Evolutionary conservation across 2,329 filamentous ascomycete species (phyloP).

Genomic region (Aspergillus quadrilineatus): DNA sequence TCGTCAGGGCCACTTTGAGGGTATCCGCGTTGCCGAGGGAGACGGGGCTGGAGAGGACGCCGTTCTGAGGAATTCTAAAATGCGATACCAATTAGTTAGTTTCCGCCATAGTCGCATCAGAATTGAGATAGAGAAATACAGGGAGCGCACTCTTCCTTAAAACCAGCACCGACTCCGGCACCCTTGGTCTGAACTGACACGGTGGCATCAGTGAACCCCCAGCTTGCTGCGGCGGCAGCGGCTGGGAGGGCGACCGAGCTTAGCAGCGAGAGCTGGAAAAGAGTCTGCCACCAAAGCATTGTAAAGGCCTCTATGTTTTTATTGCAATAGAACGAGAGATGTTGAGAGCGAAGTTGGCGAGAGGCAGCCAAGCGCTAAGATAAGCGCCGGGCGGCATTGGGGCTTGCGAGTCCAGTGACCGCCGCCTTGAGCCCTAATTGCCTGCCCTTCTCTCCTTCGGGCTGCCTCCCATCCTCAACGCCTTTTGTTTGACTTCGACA

Average conservation of each 20-base stretch:
- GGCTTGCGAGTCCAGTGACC: slow-evolving; percentile 33
- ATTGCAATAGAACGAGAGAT: not conserved
- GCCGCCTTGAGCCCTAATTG: slow-evolving; percentile 39
- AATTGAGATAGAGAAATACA: not conserved
- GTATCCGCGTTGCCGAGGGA: slow-evolving; percentile 67
- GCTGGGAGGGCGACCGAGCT: slow-evolving; percentile 35
- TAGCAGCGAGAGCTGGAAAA: slow-evolving; percentile 39
- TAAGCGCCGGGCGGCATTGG: slow-evolving; percentile 27
- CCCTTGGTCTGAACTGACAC: slow-evolving; percentile 61
- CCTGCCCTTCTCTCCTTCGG: slow-evolving; percentile 23
- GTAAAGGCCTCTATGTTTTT: not conserved
- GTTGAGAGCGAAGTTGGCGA: slow-evolving; percentile 2
- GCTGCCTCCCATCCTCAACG: slow-evolving; percentile 16
- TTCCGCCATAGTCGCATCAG: not conserved
- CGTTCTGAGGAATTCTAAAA: slow-evolving; percentile 58
- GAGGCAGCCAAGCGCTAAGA: slow-evolving; percentile 16
- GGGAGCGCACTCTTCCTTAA: slow-evolving; percentile 55
- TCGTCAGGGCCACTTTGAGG: slow-evolving; percentile 78
- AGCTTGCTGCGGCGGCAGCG: slow-evolving; percentile 56
- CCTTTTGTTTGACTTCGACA: not conserved
- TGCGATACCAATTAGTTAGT: not conserved
- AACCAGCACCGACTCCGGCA: slow-evolving; percentile 51
- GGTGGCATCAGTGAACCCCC: slow-evolving; percentile 65
- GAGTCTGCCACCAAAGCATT: slow-evolving; percentile 40
- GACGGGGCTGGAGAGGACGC: slow-evolving; percentile 63